A percentile compares a stretch with the other conserved stretches of the same genome.
Conservation (phyloP, 495 filamentous ascomycete species). For the Hypoxylon fragiforme region DNA sequence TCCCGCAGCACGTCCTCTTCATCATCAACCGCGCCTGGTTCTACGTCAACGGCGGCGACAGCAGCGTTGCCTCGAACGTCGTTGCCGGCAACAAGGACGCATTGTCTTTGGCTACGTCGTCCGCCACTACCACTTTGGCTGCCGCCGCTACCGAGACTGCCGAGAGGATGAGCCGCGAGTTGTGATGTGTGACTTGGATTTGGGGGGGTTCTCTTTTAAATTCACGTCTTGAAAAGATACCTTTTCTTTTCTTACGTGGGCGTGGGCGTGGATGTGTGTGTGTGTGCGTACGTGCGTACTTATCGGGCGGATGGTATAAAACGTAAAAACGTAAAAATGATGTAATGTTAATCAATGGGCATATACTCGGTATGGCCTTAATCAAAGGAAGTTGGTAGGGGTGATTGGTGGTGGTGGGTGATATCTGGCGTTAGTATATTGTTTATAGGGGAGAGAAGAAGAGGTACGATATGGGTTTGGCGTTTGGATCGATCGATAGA, state of each 20-base stretch:
- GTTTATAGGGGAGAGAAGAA: not conserved
- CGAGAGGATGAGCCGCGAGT: slow-evolving; percentile 41
- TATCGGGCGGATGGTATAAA: slow-evolving; percentile 2
- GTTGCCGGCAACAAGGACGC: slow-evolving; percentile 41
- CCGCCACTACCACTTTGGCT: slow-evolving; percentile 31
- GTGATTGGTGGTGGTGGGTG: too few relatives aligned
- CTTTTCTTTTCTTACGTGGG: too few relatives aligned
- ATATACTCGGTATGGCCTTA: slow-evolving; percentile 8
- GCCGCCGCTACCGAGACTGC: slow-evolving; percentile 38
- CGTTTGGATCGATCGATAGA: slow-evolving; percentile 30
- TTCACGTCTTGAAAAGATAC: too few relatives aligned
- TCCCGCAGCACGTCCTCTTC: slow-evolving; percentile 81
- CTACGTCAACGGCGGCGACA: slow-evolving; percentile 84
- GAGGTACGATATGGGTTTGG: slow-evolving; percentile 8
- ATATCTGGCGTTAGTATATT: slow-evolving; percentile 22
- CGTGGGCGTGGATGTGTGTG: too few relatives aligned
- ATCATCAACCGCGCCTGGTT: slow-evolving; percentile 86
- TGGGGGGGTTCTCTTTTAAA: too few relatives aligned
- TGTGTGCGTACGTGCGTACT: too few relatives aligned
- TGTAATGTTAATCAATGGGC: slow-evolving; percentile 25
- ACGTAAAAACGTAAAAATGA: too few relatives aligned
- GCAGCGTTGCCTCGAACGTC: slow-evolving; percentile 38
- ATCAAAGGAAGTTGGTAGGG: slow-evolving; percentile 2
- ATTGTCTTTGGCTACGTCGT: slow-evolving; percentile 35
- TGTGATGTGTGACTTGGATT: too few relatives aligned